Conservation (phyloP, 305 asterid genomes). For the Fraxinus paxiana region DNA sequence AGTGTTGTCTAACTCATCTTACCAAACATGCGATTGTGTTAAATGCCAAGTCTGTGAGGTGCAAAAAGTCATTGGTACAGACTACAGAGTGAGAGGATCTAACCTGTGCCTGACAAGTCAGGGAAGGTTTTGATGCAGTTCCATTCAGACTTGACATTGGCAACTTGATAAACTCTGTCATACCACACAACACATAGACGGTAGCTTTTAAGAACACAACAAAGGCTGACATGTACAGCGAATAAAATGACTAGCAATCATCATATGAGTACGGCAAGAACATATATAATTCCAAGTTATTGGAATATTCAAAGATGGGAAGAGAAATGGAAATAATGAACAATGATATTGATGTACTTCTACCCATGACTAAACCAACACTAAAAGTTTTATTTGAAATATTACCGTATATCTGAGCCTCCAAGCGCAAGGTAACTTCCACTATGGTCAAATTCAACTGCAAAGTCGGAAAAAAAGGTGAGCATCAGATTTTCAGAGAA, state of each 20-base stretch:
- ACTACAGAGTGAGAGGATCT: slow-evolving; percentile 8
- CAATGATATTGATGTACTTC: background rate
- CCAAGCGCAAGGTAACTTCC: slow-evolving; percentile 91
- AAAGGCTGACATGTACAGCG: background rate
- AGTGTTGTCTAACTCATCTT: background rate
- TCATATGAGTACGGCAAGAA: background rate
- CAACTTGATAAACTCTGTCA: slow-evolving; percentile 80
- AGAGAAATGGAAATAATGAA: background rate
- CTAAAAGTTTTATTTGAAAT: background rate
- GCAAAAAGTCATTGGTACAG: background rate
- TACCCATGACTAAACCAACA: background rate
- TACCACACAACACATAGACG: background rate
- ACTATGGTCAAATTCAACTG: slow-evolving; percentile 93
- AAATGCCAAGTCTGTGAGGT: background rate
- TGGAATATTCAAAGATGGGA: background rate
- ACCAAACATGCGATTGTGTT: background rate
- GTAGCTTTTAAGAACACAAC: background rate
- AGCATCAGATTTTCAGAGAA: slow-evolving; percentile 1
- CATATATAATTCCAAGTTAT: background rate
- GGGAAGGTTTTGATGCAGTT: slow-evolving; percentile 84
- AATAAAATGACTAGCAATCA: slow-evolving; percentile 9
- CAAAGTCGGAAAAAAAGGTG: slow-evolving; percentile 20
- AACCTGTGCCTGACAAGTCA: slow-evolving; percentile 95
- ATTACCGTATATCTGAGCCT: slow-evolving; percentile 84
- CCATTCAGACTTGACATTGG: slow-evolving; percentile 88